Evolutionary conservation across 352 stramenopile genomes (phyloP).

Genomic region (Phytophthora constricta): DNA sequence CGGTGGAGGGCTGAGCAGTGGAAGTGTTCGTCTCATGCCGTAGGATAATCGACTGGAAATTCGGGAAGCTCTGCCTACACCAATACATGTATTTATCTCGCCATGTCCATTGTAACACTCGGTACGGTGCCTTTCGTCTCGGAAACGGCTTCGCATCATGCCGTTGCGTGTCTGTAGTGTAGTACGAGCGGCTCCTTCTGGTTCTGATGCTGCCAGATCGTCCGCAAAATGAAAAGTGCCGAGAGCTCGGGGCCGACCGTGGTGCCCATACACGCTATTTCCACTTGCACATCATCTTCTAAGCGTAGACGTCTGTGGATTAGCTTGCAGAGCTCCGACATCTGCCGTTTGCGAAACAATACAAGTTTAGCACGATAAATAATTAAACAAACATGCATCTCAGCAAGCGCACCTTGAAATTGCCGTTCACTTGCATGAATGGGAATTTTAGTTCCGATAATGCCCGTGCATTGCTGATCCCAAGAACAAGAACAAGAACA

Average conservation of each 20-base stretch:
- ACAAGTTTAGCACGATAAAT: conserved; percentile 1
- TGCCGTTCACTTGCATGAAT: conserved; percentile 69
- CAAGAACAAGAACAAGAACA: too few species aligned
- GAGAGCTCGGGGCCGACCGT: conserved; percentile 71
- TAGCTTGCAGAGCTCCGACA: conserved; percentile 68
- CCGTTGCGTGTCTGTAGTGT: conserved; percentile 48
- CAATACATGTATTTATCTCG: conserved; percentile 24
- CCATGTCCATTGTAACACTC: background rate
- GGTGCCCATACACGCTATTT: conserved; percentile 63
- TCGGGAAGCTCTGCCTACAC: background rate
- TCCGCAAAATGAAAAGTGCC: conserved; percentile 68
- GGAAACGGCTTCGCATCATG: conserved; percentile 12
- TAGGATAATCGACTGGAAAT: conserved; percentile 15
- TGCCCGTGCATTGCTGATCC: conserved; percentile 24
- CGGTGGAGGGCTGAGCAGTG: conserved; percentile 34
- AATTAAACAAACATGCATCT: background rate
- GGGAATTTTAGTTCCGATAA: conserved; percentile 47
- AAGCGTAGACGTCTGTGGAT: conserved; percentile 44
- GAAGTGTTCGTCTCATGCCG: conserved; percentile 55
- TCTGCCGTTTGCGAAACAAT: conserved; percentile 29
- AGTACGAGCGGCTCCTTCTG: conserved; percentile 53
- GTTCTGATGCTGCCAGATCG: conserved; percentile 68
- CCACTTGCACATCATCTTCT: conserved; percentile 41
- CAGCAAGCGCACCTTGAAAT: conserved; percentile 51
- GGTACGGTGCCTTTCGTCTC: background rate